These are phyloP conservation scores for Fusarium guadeloupense DNA, from an alignment of 2,329 filamentous ascomycete species.

Conservation along the genomic window DNA sequence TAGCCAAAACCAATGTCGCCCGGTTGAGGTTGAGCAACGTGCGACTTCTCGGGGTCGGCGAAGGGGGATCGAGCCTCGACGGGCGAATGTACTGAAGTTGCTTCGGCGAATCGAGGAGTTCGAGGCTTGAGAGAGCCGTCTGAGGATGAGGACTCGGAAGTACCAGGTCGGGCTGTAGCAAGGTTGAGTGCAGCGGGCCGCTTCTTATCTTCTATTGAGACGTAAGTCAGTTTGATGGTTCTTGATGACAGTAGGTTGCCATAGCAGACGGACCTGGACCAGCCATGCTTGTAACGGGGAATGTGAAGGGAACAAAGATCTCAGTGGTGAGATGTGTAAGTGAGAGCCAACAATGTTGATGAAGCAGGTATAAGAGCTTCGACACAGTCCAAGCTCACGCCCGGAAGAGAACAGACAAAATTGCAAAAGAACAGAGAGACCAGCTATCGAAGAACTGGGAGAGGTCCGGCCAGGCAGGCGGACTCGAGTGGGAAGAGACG, in stretches of 20 bases:
- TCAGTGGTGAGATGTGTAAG: constrained; percentile 23
- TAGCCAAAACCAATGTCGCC: constrained; percentile 94
- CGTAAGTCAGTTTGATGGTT: constrained; percentile 37
- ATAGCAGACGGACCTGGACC: constrained; percentile 51
- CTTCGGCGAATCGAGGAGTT: constrained; percentile 82
- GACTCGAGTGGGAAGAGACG: constrained; percentile 53
- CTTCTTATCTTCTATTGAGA: constrained; percentile 60
- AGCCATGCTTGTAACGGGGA: constrained; percentile 47
- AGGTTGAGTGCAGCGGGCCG: constrained; percentile 66
- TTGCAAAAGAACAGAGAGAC: constrained; percentile 57
- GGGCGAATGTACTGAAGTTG: constrained; percentile 80
- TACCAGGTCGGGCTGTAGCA: constrained; percentile 58
- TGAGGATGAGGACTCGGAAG: constrained; percentile 62
- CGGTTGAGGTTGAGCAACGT: constrained; percentile 72
- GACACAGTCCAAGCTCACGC: constrained; percentile 42
- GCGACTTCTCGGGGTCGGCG: constrained; percentile 64
- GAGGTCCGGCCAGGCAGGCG: constrained; percentile 46
- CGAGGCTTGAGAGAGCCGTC: constrained; percentile 72
- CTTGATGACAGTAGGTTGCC: not conserved
- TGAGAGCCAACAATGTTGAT: constrained; percentile 11
- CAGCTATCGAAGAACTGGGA: constrained; percentile 63
- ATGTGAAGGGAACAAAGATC: constrained; percentile 15
- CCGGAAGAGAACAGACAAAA: constrained; percentile 46
- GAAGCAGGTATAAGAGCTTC: constrained; percentile 35
- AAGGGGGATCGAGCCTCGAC: constrained; percentile 71